phyloP scores from a whole-genome alignment of 2,329 filamentous ascomycete species.

The Fusarium nurragi region DNA sequence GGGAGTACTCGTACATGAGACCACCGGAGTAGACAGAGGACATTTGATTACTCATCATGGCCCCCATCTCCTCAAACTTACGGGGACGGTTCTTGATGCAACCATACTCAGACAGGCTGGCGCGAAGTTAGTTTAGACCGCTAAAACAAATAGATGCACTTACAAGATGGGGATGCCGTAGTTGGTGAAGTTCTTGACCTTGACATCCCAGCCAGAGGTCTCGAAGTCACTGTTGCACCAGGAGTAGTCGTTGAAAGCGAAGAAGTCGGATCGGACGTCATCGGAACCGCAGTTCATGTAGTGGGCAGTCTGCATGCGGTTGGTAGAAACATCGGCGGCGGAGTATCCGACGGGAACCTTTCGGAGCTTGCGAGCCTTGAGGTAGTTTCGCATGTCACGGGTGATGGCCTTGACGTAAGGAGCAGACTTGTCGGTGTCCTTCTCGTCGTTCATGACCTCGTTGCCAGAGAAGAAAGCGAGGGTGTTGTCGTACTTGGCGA shows the following conservation, averaged over 20 bases:
- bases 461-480: constrained; percentile 87
- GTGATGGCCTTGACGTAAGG: constrained; percentile 83
- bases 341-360: constrained; percentile 79
- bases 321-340: constrained; percentile 82
- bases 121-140: background rate
- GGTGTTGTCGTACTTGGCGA: constrained; percentile 84
- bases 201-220: constrained; percentile 82
- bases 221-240: constrained; percentile 80
- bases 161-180: constrained; percentile 89
- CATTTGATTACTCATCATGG: constrained; percentile 87
- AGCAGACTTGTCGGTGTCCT: constrained; percentile 70
- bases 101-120: constrained; percentile 86
- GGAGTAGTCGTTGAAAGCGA: constrained; percentile 90
- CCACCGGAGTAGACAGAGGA: constrained; percentile 91
- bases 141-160: constrained; percentile 29
- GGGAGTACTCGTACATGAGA: constrained; percentile 93
- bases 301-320: constrained; percentile 84
- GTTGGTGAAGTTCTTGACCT: constrained; percentile 86
- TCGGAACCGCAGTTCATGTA: constrained; percentile 96
- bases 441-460: constrained; percentile 77
- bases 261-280: constrained; percentile 86
- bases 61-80: constrained; percentile 79
- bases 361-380: constrained; percentile 69
- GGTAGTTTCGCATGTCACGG: constrained; percentile 78
- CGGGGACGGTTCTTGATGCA: constrained; percentile 81